These are phyloP conservation scores for Plantago lanceolata DNA, from an alignment of 305 asterid species.

Conservation along the genomic window DNA sequence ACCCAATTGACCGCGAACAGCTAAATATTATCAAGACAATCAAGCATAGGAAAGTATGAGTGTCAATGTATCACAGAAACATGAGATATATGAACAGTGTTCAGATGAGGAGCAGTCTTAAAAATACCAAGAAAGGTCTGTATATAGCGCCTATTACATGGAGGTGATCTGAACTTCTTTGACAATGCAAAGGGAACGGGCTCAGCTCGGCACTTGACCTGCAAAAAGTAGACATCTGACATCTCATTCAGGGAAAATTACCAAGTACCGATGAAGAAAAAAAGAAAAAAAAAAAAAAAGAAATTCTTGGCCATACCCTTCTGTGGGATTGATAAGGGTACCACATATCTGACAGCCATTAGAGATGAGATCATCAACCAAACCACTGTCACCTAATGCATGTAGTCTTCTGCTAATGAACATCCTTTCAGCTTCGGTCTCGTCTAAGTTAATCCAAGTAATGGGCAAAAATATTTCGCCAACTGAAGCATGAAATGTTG, in stretches of 20 bases:
- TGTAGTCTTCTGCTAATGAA: conserved; percentile 58
- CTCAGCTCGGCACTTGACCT: conserved; percentile 38
- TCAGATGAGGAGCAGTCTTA: background rate
- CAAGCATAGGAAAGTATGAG: background rate
- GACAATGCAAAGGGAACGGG: conserved; percentile 43
- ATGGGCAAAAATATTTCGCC: conserved; percentile 69
- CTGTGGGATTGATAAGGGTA: conserved; percentile 35
- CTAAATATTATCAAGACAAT: conserved; percentile 7
- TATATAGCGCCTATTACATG: conserved; percentile 54
- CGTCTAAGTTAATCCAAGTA: conserved; percentile 48
- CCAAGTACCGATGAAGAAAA: conserved; percentile 10
- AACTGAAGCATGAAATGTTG: conserved; percentile 52
- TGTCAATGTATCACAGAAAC: background rate
- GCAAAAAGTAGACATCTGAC: conserved; percentile 21
- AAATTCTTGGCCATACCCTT: conserved; percentile 36
- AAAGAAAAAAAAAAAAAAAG: background rate
- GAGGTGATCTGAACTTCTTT: conserved; percentile 43
- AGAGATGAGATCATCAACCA: conserved; percentile 58
- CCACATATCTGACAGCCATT: conserved; percentile 66
- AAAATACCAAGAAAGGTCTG: conserved; percentile 63
- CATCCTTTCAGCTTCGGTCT: conserved; percentile 57
- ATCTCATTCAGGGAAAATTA: background rate
- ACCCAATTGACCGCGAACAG: background rate
- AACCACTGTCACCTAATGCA: conserved; percentile 29
- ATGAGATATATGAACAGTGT: no score